Evolutionary conservation across 129 eudicot genomes (phyloP).

Genomic region (Pseudognaphalium luteoalbum): DNA sequence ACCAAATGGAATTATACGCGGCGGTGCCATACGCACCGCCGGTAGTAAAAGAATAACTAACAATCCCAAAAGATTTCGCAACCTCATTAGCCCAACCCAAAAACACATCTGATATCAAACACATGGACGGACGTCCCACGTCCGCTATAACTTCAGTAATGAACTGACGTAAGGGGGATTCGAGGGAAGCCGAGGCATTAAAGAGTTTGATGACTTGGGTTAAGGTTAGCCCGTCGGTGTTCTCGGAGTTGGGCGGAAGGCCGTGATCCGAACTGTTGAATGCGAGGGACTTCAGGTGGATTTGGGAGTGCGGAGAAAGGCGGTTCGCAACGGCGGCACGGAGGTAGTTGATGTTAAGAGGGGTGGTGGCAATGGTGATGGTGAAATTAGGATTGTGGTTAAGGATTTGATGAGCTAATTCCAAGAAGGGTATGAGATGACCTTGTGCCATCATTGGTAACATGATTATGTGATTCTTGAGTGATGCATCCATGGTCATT

Average conservation of each 20-base stretch:
- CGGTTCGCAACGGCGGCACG: slow-evolving; percentile 37
- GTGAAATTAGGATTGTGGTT: slow-evolving; percentile 32
- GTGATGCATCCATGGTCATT: slow-evolving; percentile 15
- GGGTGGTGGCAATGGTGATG: slow-evolving; percentile 54
- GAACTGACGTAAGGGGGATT: slow-evolving; percentile 35
- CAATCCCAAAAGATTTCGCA: slow-evolving; percentile 33
- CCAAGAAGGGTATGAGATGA: slow-evolving; percentile 57
- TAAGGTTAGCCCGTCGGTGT: slow-evolving; percentile 56
- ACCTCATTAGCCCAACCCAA: slow-evolving; percentile 70
- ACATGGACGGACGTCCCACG: slow-evolving; percentile 39
- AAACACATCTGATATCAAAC: slow-evolving; percentile 65
- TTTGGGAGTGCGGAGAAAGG: slow-evolving; percentile 17
- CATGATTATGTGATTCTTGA: slow-evolving; percentile 42
- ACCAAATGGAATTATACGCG: slow-evolving; percentile 54
- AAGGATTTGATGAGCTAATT: slow-evolving; percentile 45
- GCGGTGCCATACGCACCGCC: slow-evolving; percentile 85
- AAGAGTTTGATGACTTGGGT: slow-evolving; percentile 44
- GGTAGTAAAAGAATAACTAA: slow-evolving; percentile 53
- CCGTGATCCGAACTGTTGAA: slow-evolving; percentile 48
- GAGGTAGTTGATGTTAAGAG: slow-evolving; percentile 50
- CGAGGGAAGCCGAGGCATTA: slow-evolving; percentile 49
- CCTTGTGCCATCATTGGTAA: slow-evolving; percentile 71
- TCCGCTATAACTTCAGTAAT: slow-evolving; percentile 17
- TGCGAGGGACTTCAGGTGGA: slow-evolving; percentile 47
- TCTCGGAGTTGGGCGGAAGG: slow-evolving; percentile 70